A percentile compares a stretch with the other conserved stretches of the same genome.
These are phyloP conservation scores for Solanum appendiculatum DNA, from an alignment of 257 asterid genomes.

Conservation along the genomic window DNA sequence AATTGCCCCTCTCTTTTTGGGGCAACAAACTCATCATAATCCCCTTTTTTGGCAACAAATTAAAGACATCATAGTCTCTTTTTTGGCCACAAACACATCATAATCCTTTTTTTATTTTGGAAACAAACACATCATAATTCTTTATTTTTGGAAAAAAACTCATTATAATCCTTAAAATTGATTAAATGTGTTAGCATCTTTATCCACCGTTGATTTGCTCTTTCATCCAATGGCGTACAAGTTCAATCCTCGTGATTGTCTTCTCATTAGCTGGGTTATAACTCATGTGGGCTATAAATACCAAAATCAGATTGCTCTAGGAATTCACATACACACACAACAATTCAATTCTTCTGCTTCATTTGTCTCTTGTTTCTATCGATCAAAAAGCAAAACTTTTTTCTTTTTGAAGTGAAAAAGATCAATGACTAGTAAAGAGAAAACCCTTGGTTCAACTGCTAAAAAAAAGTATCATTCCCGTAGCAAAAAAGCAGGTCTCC, in stretches of 20 bases:
- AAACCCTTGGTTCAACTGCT: slow-evolving; percentile 11
- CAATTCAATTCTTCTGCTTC: not conserved
- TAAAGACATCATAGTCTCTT: too few species aligned
- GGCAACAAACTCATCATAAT: too few species aligned
- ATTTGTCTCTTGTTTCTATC: not conserved
- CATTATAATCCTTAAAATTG: not conserved
- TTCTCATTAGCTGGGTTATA: slow-evolving; percentile 15
- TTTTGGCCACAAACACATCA: too few species aligned
- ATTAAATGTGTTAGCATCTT: not conserved
- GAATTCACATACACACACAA: not conserved
- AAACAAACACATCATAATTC: not conserved
- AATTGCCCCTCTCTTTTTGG: too few species aligned
- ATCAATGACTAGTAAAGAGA: not conserved
- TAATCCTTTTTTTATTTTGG: not conserved
- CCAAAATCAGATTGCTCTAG: not conserved
- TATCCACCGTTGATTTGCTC: slow-evolving; percentile 10
- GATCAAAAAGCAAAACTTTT: too few species aligned
- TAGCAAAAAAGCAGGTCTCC: slow-evolving; percentile 18
- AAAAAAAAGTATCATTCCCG: slow-evolving; percentile 10
- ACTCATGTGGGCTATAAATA: slow-evolving; percentile 24
- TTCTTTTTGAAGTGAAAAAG: not conserved
- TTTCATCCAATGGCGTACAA: slow-evolving; percentile 27
- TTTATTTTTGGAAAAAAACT: not conserved
- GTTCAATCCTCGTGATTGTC: slow-evolving; percentile 20
- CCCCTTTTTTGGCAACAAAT: too few species aligned